phyloP scores from a whole-genome alignment of 164 flowering plant genomes.

The Aristolochia contorta region DNA sequence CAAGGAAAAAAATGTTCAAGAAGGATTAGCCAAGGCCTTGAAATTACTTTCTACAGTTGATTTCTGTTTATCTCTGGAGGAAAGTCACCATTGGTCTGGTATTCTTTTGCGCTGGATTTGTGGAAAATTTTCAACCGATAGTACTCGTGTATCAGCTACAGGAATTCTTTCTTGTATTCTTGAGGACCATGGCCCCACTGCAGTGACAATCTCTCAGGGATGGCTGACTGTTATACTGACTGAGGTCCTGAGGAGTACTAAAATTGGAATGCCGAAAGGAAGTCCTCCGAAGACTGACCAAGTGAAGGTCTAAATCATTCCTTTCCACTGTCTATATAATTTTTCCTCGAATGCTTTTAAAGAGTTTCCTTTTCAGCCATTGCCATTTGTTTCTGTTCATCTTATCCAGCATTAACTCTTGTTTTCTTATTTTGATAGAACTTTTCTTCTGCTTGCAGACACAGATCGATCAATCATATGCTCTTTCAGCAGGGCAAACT shows the following conservation, averaged over 20 bases:
- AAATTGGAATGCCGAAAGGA: constrained; percentile 36
- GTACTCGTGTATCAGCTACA: constrained; percentile 50
- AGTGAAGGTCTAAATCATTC: constrained; percentile 47
- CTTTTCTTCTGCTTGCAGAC: constrained; percentile 50
- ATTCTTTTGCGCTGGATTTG: constrained; percentile 77
- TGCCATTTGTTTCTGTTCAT: background rate
- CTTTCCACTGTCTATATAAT: background rate
- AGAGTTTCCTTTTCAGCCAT: too few species aligned
- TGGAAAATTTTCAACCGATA: constrained; percentile 48
- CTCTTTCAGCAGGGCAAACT: constrained; percentile 44
- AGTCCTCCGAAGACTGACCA: constrained; percentile 40
- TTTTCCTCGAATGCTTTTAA: too few species aligned
- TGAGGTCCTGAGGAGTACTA: constrained; percentile 44
- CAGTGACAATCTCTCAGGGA: constrained; percentile 87
- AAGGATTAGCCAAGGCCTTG: constrained; percentile 66
- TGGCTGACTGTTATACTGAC: constrained; percentile 72
- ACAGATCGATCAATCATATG: constrained; percentile 70
- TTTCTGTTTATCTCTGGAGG: constrained; percentile 71
- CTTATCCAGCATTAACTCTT: background rate
- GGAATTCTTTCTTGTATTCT: constrained; percentile 68
- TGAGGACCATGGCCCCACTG: constrained; percentile 75
- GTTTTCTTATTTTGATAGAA: background rate
- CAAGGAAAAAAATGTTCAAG: constrained; percentile 60
- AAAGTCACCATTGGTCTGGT: constrained; percentile 83
- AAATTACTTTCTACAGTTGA: constrained; percentile 57